These are phyloP conservation scores for Ottelia alismoides DNA, from an alignment of 106 monocot genomes.

Conservation along the genomic window DNA sequence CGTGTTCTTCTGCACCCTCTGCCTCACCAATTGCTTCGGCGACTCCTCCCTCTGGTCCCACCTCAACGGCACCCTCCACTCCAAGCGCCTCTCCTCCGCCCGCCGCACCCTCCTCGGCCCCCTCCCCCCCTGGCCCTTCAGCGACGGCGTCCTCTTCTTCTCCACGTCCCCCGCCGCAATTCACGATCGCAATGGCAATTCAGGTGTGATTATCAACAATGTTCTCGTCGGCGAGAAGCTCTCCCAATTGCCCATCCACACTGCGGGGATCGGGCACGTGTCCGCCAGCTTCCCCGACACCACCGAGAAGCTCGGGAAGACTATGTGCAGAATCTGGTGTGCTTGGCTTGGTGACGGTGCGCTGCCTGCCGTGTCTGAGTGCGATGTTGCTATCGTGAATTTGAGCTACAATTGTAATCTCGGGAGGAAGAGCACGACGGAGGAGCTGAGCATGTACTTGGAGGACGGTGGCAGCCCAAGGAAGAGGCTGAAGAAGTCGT, in stretches of 20 bases:
- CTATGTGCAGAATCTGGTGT: constrained; percentile 65
- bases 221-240: constrained; percentile 37
- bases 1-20: constrained; percentile 91
- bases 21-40: constrained; percentile 64
- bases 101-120: constrained; percentile 59
- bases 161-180: constrained; percentile 3
- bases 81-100: constrained; percentile 40
- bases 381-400: constrained; percentile 64
- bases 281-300: constrained; percentile 15
- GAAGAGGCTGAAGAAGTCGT: constrained; percentile 39
- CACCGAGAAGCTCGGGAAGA: constrained; percentile 10
- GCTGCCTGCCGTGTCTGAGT: constrained; percentile 8
- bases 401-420: constrained; percentile 51
- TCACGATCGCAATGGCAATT: constrained; percentile 4
- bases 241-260: constrained; percentile 18
- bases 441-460: constrained; percentile 15
- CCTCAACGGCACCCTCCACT: constrained; percentile 57
- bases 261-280: constrained; percentile 54
- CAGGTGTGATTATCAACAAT: constrained; percentile 18
- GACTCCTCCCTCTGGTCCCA: constrained; percentile 67
- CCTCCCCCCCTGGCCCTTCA: constrained; percentile 89
- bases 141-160: constrained; percentile 83
- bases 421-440: constrained; percentile 31
- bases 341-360: constrained; percentile 66
- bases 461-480: constrained; percentile 26